These are phyloP conservation scores for Cordyceps cateniannulata DNA, from an alignment of 2,329 filamentous ascomycete species.

Conservation along the genomic window DNA sequence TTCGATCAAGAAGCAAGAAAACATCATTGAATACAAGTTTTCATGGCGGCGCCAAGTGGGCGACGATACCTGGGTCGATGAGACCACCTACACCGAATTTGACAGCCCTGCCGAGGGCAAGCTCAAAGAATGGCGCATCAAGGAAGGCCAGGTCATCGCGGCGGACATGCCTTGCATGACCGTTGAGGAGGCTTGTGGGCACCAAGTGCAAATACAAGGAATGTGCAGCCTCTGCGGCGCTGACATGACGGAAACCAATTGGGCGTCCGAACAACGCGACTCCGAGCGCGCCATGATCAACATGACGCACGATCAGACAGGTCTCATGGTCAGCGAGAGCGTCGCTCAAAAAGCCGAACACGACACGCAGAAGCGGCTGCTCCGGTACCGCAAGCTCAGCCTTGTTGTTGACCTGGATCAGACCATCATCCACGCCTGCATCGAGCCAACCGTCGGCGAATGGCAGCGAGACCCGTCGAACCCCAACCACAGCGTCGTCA, in stretches of 20 bases:
- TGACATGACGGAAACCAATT: conserved; percentile 89
- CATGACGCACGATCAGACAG: conserved; percentile 88
- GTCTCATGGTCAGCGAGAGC: conserved; percentile 74
- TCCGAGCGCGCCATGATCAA: conserved; percentile 85
- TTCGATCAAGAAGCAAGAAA: conserved; percentile 65
- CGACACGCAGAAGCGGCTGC: conserved; percentile 74
- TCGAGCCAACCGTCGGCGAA: conserved; percentile 91
- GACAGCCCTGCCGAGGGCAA: conserved; percentile 78
- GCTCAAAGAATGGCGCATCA: conserved; percentile 69
- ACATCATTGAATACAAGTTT: conserved; percentile 83
- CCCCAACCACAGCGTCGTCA: conserved; percentile 85
- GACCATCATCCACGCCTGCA: conserved; percentile 96
- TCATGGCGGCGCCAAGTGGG: conserved; percentile 71
- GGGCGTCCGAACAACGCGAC: conserved; percentile 72
- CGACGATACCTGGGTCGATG: conserved; percentile 53
- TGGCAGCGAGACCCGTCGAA: conserved; percentile 87
- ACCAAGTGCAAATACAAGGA: conserved; percentile 85
- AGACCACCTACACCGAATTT: conserved; percentile 69
- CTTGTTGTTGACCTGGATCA: conserved; percentile 96
- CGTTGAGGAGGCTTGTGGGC: conserved; percentile 84
- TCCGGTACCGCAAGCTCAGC: conserved; percentile 77
- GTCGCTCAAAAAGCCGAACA: conserved; percentile 80
- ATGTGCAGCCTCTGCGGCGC: conserved; percentile 90
- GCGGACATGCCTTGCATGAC: conserved; percentile 57
- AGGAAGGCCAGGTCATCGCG: conserved; percentile 57